phyloP scores from a whole-genome alignment of 352 stramenopile species.

The Phytophthora sp. region DNA sequence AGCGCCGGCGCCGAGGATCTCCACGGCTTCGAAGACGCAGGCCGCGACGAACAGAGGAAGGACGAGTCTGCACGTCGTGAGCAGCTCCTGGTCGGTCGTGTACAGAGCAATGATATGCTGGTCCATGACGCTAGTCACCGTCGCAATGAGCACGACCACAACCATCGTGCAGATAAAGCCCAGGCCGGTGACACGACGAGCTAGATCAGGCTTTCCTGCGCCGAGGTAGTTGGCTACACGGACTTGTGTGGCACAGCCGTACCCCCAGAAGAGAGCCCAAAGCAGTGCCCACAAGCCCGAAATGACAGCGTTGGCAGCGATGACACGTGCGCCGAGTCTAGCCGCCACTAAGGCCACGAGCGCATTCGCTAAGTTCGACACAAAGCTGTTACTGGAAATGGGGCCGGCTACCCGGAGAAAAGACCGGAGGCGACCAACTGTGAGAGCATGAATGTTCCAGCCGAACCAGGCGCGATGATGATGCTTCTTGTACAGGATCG shows the following conservation, averaged over 20 bases:
- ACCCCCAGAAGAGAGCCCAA: slow-evolving; percentile 84
- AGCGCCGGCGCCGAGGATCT: slow-evolving; percentile 62
- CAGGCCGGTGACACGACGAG: slow-evolving; percentile 56
- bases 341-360: slow-evolving; percentile 73
- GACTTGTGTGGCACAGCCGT: slow-evolving; percentile 79
- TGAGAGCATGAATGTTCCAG: slow-evolving; percentile 60
- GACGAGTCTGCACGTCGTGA: slow-evolving; percentile 54
- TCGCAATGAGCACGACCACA: slow-evolving; percentile 54
- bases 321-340: slow-evolving; percentile 57
- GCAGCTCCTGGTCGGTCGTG: slow-evolving; percentile 56
- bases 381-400: slow-evolving; percentile 76
- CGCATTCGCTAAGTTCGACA: slow-evolving; percentile 73
- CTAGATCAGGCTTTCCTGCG: slow-evolving; percentile 51
- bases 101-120: slow-evolving; percentile 61
- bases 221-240: slow-evolving; percentile 82
- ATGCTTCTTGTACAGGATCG: slow-evolving; percentile 63
- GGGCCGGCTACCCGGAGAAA: slow-evolving; percentile 65
- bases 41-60: slow-evolving; percentile 65
- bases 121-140: slow-evolving; percentile 53
- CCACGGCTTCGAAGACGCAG: slow-evolving; percentile 67
- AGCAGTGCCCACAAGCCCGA: slow-evolving; percentile 70
- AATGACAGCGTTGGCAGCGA: slow-evolving; percentile 77
- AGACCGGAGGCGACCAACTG: slow-evolving; percentile 39
- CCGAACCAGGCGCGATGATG: slow-evolving; percentile 63
- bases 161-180: slow-evolving; percentile 61